Base-by-base conservation (phyloP, 192 early-diverging fungal species). In the Dissophora globulifera region DNA sequence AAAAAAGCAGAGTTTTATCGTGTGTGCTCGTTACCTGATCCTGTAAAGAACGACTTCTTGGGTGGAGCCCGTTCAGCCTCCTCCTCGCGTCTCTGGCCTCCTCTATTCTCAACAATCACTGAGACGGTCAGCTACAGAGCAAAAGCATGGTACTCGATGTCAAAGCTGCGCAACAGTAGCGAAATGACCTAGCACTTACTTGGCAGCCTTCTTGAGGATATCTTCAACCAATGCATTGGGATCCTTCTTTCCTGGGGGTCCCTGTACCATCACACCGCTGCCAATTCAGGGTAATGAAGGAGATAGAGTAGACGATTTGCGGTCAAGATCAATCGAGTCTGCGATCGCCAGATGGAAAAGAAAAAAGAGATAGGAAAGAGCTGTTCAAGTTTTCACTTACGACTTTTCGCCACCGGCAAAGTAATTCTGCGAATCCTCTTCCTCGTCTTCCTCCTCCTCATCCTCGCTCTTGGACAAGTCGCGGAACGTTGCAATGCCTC, bases 401-500 rank as follows among this genome's bases (percentile, higher is more conserved):
- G 93, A 95, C 76, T 93, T 94, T 79, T 97, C 96, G 29, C 97
- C 97, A 5, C 96, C 97, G 19, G 95, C 89, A 85, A 91, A 99
- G 66, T 87, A 94, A 61, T 91, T 89, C 64, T 92, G 79, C 17
- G 62, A 65, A 22, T 90, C 90, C 13, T 87, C 82, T 20, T 90
- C 82, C 16, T 78, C 52, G 10, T 69, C 79, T 1, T 58, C 79
- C 20, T 78, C 69, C 4, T 82, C 81, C 16, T 66, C 66, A 38
- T 72, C 59, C 1, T 61, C 65, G 20, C 62, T 63, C 50, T 72
- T 67, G 2, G 35, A 43, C 59, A 85, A 50, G 49, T 87, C 83
- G 29, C 70, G 70, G 46, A 87, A 55, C 19, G 85, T 87, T 31
- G 83, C 82, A 29, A 85, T 80, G 15, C 74, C 67, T 40, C 72